A percentile compares a stretch with the other conserved stretches of the same genome.
Conservation (phyloP, 306 rosid species). For the Citrullus colocynthis region DNA sequence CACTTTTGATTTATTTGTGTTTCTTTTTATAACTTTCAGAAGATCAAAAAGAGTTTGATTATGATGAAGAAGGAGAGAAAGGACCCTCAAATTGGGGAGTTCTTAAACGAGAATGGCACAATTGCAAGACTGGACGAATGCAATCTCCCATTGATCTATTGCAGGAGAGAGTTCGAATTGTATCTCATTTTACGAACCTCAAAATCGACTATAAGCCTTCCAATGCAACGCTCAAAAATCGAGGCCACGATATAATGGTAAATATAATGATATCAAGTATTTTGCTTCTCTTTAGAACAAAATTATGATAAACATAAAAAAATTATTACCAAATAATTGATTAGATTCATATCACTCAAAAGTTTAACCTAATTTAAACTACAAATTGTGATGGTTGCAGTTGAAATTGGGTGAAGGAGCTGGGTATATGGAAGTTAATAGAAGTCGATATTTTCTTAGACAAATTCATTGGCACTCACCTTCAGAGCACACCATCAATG, state of each 20-base stretch:
- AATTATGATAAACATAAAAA: too few species aligned
- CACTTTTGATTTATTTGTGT: background rate
- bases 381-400: constrained; percentile 19
- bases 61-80: constrained; percentile 11
- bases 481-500: constrained; percentile 60
- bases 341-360: too few species aligned
- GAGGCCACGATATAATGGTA: constrained; percentile 69
- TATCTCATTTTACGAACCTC: constrained; percentile 22
- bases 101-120: constrained; percentile 23
- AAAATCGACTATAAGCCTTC: constrained; percentile 25
- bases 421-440: constrained; percentile 38
- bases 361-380: too few species aligned
- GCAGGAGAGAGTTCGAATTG: constrained; percentile 28
- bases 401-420: constrained; percentile 25
- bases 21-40: constrained; percentile 15
- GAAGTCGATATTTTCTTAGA: constrained; percentile 29
- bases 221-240: constrained; percentile 49
- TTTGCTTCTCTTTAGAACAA: too few species aligned
- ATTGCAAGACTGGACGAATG: constrained; percentile 42
- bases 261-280: too few species aligned
- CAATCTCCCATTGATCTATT: constrained; percentile 65
- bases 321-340: too few species aligned
- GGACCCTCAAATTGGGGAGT: constrained; percentile 48
- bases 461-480: constrained; percentile 80
- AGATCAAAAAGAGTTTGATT: constrained; percentile 40